phyloP scores from a whole-genome alignment of 371 early-diverging fungal genomes.

The Basidiobolus heterosporus region DNA sequence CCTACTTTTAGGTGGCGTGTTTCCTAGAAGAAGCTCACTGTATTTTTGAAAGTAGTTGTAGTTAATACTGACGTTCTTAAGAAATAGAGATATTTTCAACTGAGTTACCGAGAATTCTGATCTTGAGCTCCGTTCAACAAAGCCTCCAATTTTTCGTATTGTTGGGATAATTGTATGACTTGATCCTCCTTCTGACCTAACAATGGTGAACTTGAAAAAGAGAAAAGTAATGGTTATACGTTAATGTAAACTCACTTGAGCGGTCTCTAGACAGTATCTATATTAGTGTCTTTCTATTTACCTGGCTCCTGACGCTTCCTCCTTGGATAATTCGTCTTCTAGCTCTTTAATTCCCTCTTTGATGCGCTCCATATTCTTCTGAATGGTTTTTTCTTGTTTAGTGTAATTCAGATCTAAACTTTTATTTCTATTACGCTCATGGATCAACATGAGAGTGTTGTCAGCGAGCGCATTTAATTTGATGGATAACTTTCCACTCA shows the following conservation, averaged over 20 bases:
- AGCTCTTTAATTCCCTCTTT: constrained; percentile 31
- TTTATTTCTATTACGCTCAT: constrained; percentile 39
- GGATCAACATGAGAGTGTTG: constrained; percentile 34
- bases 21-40: neutral
- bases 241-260: constrained; percentile 1
- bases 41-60: neutral
- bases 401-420: constrained; percentile 34
- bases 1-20: too few relatives aligned
- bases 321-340: constrained; percentile 37
- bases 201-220: constrained; percentile 26
- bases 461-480: constrained; percentile 34
- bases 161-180: constrained; percentile 35
- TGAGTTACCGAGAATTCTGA: constrained; percentile 21
- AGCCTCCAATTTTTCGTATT: constrained; percentile 40
- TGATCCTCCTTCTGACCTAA: constrained; percentile 29
- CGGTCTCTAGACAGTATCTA: neutral
- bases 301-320: constrained; percentile 36
- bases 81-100: neutral
- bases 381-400: constrained; percentile 33
- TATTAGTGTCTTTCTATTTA: constrained; percentile 9
- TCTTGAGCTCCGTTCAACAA: constrained; percentile 30
- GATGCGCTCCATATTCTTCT: constrained; percentile 31
- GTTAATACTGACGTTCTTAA: neutral
- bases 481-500: too few relatives aligned
- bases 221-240: constrained; percentile 2